Base-by-base conservation (phyloP, 352 stramenopile genomes). In the Phytophthora pluvialis region DNA sequence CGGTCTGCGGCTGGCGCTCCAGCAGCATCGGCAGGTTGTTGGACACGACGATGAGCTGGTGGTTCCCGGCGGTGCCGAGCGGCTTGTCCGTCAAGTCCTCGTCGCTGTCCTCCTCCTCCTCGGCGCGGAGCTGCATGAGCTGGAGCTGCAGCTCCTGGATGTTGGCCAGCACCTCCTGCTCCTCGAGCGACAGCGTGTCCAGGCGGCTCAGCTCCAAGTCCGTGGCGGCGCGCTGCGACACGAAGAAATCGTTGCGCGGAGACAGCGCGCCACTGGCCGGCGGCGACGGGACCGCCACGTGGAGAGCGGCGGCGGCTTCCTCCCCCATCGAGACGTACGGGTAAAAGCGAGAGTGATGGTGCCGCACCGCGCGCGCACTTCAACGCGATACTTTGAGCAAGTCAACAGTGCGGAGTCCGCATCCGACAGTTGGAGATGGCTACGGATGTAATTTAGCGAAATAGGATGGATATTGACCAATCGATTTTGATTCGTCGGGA, bases 71-170 rank as follows among this genome's bases (percentile, higher is more conserved):
- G 2, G 59, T 12, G 1, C 63, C 52, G 5, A 59, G 11, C 2
- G 51, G 40, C 5, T 72, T 67, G n/a, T 72, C 59, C 12, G 67
- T 44, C 39, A 62, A 46, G 11, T 83, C 79, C 7, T 93, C 73
- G 18, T 91, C 81, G 47, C 78, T 86, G 54, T 85, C 80, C 49
- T 85, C 70, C 11, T 88, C 76, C 53, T 90, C 67, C 43, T 91
- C 85, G 11, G 80, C 76, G 13, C 85, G 85, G n/a, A 89, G 68
- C 57, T 78, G 78, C 80, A 85, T 89, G 58, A 97, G 81, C 64
- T 97, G 88, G 32, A 91, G 65, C 63, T 97, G 90, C 9, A 97
- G 76, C 43, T 97, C 89, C 52, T 97, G 90, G 70, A 97, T 97
- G 54, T 88, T 95, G 7, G 87, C 83, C 50, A 97, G 70, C 58